Evolutionary conservation across 106 monocot genomes (phyloP), one percentile per base, ranked within the genome.

Genomic region (Amphibolis antarctica): DNA sequence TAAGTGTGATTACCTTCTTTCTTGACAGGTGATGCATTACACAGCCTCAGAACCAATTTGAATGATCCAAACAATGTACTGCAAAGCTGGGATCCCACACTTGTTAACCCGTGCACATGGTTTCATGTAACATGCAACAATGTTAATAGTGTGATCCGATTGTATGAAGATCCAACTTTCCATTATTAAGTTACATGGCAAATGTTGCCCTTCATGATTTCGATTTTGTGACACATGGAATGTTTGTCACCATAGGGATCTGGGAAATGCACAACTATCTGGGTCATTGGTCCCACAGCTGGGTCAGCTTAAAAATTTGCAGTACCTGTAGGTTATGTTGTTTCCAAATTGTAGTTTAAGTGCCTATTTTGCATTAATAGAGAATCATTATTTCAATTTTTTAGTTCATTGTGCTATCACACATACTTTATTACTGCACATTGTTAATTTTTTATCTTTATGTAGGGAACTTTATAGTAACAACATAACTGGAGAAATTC

Each of bases 41-140:
- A 78, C 26, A 68, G 24, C 62, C 70, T 88, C 19, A 51, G 66
- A 17, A 76, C 72, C 66, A 81, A 62, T 73, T 70, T 88, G 62
- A 60, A 20, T 44, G 88, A 88, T 76, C 88, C 88, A 44, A 81
- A 71, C 67, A 81, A 76, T 68, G 88, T 83, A 6, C 73, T 88
- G 46, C 88, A 88, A 58, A 88, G 88, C 66, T 88, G 88, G 88
- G 88, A 88, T 78, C 73, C 78, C 12, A 83, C 83, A 10, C 68
- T 88, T 31, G 83, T 83, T 21, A 88, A 78, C 83, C 88, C 88
- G 56, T 88, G 88, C 65, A 88, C 88, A 46, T 88, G 88, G 88
- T 88, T 88, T 58, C 88, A 88, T 60, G 80, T 88, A 25, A 83
- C 88, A 63, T 88, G 88, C 73, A 76, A 81, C 55, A 58, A 14